Conservation (phyloP, 2,329 filamentous ascomycete genomes). For the Dactylellina drechsleri region DNA sequence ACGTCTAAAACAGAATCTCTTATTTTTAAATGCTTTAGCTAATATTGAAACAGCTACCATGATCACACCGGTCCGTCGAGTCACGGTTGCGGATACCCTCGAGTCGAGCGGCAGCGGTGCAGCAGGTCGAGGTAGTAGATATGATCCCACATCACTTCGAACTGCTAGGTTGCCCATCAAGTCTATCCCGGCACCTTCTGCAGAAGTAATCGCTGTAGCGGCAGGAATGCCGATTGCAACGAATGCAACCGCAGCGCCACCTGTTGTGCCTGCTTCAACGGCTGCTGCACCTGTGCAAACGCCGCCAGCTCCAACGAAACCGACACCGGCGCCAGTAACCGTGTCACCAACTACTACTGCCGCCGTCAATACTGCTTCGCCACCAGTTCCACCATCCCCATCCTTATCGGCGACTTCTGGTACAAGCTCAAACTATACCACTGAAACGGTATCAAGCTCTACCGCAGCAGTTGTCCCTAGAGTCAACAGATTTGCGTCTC, state of each 20-base stretch:
- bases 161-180: slow-evolving; percentile 19
- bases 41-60: slow-evolving; percentile 31
- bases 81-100: slow-evolving; percentile 31
- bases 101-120: slow-evolving; percentile 1
- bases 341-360: slow-evolving; percentile 1
- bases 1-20: slow-evolving; percentile 5
- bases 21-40: neutral
- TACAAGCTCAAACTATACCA: slow-evolving; percentile 31
- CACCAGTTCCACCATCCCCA: slow-evolving; percentile 21
- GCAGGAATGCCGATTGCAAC: neutral
- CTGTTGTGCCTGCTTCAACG: neutral
- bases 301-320: neutral
- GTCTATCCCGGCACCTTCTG: slow-evolving; percentile 10
- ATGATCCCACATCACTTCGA: slow-evolving; percentile 34
- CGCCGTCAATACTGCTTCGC: neutral
- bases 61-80: slow-evolving; percentile 32
- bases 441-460: slow-evolving; percentile 39
- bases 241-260: neutral
- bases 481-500: slow-evolving; percentile 25
- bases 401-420: slow-evolving; percentile 25
- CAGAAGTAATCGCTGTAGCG: neutral
- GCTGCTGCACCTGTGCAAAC: neutral
- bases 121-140: slow-evolving; percentile 16
- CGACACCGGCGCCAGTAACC: neutral
- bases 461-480: slow-evolving; percentile 30